A percentile compares a stretch with the other conserved stretches of the same genome.
Conservation (phyloP, 805 yeast species). For the Metschnikowia reukaufii region DNA sequence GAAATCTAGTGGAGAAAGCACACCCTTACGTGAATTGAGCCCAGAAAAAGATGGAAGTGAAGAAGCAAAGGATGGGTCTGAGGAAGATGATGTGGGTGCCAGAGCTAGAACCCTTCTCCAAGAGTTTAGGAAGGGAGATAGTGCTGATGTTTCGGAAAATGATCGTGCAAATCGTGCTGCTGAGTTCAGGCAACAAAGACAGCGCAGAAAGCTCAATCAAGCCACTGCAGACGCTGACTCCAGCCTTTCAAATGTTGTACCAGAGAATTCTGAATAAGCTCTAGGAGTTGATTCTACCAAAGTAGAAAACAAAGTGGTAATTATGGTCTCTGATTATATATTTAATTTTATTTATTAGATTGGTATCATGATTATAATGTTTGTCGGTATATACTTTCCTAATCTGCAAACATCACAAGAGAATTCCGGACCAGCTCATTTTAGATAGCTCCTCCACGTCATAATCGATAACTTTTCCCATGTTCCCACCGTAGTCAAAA, state of each 20-base stretch:
- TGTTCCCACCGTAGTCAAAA: conserved; percentile 30
- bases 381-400: no score
- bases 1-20: conserved; percentile 3
- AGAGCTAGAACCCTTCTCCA: conserved; percentile 65
- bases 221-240: conserved; percentile 2
- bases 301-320: no score
- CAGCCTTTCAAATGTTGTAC: not conserved
- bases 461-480: conserved; percentile 30
- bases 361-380: no score
- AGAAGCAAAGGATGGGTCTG: conserved; percentile 11
- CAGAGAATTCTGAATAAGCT: not conserved
- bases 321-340: no score
- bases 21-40: not conserved
- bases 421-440: not conserved
- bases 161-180: conserved; percentile 16
- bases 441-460: conserved; percentile 32
- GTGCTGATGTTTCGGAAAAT: conserved; percentile 21
- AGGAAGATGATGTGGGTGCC: conserved; percentile 47
- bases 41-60: conserved; percentile 3
- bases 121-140: conserved; percentile 49
- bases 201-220: conserved; percentile 14
- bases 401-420: not conserved
- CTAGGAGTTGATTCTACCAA: no score
- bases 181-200: conserved; percentile 18
- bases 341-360: no score